Evolutionary conservation across 106 monocot genomes (phyloP).

Genomic region (Dioscorea zingiberensis): DNA sequence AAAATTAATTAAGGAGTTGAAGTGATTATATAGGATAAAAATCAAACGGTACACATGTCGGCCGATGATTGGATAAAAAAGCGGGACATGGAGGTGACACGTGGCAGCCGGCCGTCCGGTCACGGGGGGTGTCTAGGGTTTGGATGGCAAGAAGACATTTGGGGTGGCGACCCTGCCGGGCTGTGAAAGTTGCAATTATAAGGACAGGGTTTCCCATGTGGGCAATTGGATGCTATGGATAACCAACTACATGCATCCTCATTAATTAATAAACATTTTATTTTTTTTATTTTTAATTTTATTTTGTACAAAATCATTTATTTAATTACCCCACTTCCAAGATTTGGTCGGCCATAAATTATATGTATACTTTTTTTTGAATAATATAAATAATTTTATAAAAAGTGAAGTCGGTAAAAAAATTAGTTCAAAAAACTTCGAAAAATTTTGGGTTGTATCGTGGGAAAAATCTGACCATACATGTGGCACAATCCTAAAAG

Average conservation of each 20-base stretch:
- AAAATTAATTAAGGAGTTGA: not conserved
- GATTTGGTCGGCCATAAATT: too few relatives aligned
- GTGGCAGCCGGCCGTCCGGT: constrained; percentile 1
- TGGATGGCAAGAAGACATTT: constrained; percentile 6
- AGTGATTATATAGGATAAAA: not conserved
- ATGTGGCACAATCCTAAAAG: too few relatives aligned
- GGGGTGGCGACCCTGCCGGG: constrained; percentile 15
- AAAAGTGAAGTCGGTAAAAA: too few relatives aligned
- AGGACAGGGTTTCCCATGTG: constrained; percentile 4
- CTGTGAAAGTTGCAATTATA: constrained; percentile 1
- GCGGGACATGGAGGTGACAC: not conserved
- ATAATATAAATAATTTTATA: too few relatives aligned
- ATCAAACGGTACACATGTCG: not conserved
- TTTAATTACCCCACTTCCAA: too few relatives aligned
- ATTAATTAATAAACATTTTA: not conserved
- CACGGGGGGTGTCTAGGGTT: constrained; percentile 17
- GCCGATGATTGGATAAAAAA: not conserved
- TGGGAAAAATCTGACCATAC: too few relatives aligned
- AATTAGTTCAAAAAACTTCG: too few relatives aligned
- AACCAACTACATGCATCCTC: not conserved
- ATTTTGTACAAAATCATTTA: too few relatives aligned
- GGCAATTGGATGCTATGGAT: not conserved
- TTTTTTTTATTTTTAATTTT: not conserved
- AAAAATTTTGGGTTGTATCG: too few relatives aligned
- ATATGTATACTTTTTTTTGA: too few relatives aligned